Percentiles rank a stretch among this genome's conserved stretches.
Evolutionary conservation across 2,329 filamentous ascomycete species (phyloP).

Genomic region (Metarhizium robertsii): DNA sequence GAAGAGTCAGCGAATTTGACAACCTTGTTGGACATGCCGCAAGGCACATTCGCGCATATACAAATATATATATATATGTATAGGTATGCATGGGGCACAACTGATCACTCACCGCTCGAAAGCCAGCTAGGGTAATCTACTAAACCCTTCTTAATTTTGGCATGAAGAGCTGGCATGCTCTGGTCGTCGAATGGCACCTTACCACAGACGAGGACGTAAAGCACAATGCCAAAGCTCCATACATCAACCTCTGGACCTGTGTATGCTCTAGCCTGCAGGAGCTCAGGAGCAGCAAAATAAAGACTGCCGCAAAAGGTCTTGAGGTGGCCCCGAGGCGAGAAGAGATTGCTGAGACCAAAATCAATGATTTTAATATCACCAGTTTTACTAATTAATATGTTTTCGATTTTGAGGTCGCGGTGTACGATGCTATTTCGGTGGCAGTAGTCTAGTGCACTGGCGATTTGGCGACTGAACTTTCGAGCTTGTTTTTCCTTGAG

Average conservation of each 20-base stretch:
- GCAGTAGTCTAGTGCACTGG: conserved; percentile 92
- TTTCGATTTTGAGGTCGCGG: conserved; percentile 95
- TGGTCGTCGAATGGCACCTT: conserved; percentile 99
- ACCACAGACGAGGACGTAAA: conserved; percentile 93
- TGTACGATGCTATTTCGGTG: conserved; percentile 98
- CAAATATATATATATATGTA: neutral
- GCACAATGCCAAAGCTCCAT: conserved; percentile 97
- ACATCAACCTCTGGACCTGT: conserved; percentile 94
- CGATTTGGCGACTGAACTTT: conserved; percentile 95
- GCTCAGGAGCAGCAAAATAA: conserved; percentile 93
- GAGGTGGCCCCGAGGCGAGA: conserved; percentile 72
- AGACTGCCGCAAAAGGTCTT: conserved; percentile 97
- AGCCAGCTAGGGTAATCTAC: conserved; percentile 96
- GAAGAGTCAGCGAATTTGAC: neutral
- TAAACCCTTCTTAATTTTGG: conserved; percentile 95
- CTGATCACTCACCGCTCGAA: conserved; percentile 55
- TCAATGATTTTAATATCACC: conserved; percentile 99
- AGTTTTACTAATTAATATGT: conserved; percentile 97
- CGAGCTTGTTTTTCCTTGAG: conserved; percentile 97
- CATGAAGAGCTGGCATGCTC: conserved; percentile 95
- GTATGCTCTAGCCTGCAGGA: conserved; percentile 88
- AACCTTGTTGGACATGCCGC: neutral
- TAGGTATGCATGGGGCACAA: neutral
- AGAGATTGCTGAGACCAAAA: conserved; percentile 94
- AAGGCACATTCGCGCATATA: neutral